Percentiles rank a stretch among this genome's conserved stretches.
These are phyloP conservation scores for Candida xyloterini DNA, from an alignment of 805 yeast genomes.

Conservation along the genomic window DNA sequence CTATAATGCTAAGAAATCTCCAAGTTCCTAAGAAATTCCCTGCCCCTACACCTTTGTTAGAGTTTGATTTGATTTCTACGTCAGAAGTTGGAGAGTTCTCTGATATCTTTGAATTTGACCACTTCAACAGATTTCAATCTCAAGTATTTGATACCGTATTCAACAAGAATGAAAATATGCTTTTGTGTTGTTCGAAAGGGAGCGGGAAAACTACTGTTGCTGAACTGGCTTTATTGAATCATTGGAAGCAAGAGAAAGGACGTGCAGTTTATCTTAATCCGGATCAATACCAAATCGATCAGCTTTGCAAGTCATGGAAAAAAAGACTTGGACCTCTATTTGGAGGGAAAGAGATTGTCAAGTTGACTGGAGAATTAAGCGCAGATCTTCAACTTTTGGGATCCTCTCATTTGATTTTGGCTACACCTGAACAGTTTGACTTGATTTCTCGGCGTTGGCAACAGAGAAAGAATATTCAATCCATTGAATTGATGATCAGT, in stretches of 20 bases:
- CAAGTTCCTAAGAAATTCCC: conserved; percentile 63
- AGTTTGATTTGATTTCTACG: conserved; percentile 47
- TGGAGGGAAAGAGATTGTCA: conserved; percentile 56
- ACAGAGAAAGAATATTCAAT: conserved; percentile 64
- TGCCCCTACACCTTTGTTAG: conserved; percentile 57
- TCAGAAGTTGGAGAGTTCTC: conserved; percentile 50
- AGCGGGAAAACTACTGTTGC: conserved; percentile 72
- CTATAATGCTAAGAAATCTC: conserved; percentile 53
- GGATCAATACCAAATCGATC: conserved; percentile 51
- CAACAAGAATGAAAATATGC: conserved; percentile 48
- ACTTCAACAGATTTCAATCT: conserved; percentile 72
- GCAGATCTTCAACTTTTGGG: conserved; percentile 56
- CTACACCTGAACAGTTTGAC: conserved; percentile 81
- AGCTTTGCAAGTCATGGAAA: conserved; percentile 49
- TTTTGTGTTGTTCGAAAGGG: conserved; percentile 73
- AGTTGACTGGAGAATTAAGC: conserved; percentile 55
- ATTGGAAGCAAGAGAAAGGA: conserved; percentile 69
- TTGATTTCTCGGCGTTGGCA: conserved; percentile 77
- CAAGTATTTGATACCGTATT: conserved; percentile 63
- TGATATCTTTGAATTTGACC: conserved; percentile 43
- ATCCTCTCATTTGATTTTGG: conserved; percentile 61
- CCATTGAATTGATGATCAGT: conserved; percentile 63
- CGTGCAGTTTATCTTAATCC: conserved; percentile 74
- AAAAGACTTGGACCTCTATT: conserved; percentile 44
- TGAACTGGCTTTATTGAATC: conserved; percentile 67